Base-by-base conservation (phyloP, 106 monocot genomes). In the Allium cepa region DNA sequence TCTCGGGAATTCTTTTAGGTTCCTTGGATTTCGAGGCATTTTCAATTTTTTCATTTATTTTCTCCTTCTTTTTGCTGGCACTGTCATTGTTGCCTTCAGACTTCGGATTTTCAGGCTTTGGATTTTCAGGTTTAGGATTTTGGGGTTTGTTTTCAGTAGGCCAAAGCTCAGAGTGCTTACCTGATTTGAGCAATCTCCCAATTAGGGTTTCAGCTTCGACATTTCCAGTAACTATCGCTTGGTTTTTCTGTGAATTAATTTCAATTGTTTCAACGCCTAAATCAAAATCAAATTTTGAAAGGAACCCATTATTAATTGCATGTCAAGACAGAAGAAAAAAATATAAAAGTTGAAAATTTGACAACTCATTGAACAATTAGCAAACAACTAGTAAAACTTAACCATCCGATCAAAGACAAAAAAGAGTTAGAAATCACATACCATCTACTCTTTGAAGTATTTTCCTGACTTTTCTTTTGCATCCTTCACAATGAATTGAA, bases 101-200 rank as follows among this genome's bases (percentile, higher is more conserved):
- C 36, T 36, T 36, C 4, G 36, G 36, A 36, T 36, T 0, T 3
- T 46, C 50, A 26, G 7, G 18, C 22, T 4, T 22, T 17, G 18
- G 10, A 48, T 22, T 26, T 36, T 36, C 36, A 68, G 47, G 59
- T 46, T 26, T 28, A 8, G 16, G 69, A 12, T 46, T 46, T 28
- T 9, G 50, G n/a, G n/a, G 26, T 55, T 69, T 79, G 56, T 62
- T 72, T 79, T 87, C 76, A n/a, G 22, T 28, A 51, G 67, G 67
- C 85, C 77, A 85, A 12, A 81, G 49, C 74, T 83, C 81, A 3
- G 86, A 85, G 66, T 84, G 85, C 78, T 91, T 96, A 0, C 78
- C 74, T 8, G 79, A 74, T 69, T 82, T 96, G 13, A 47, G 13
- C 8, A 96, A 75, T 66, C 71, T 85, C 67, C 61, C 80, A 46